Evolutionary conservation across 2,329 filamentous ascomycete species (phyloP), one percentile per base, ranked within the genome.

Genomic region (Verticillium isaacii): DNA sequence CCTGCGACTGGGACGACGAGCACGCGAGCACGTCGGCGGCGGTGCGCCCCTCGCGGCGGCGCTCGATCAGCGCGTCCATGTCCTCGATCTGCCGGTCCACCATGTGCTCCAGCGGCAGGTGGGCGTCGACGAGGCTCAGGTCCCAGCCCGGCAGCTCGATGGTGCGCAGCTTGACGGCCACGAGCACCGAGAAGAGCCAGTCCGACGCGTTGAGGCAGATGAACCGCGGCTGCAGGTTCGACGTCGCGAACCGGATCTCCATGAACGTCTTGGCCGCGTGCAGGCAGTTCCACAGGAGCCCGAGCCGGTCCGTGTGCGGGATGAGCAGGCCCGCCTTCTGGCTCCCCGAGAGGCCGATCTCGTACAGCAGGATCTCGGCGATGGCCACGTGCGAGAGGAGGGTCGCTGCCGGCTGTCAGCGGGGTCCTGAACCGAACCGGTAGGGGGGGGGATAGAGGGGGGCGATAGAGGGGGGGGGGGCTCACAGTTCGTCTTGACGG

Each of bases 91-190:
- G 71, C 25, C 60, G 63, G 17, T 72, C 67, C 19, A 77, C 60
- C n/a, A 71, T 65, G 14, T 65, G 61, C 5, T 71, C 71, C 58
- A 78, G 68, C 25, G 64, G 67, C 14, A 82, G 69, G 63, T 80
- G 75, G 25, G 68, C 64, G 5, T 74, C 70, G 25, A 77, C 74
- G 1, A 70, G 66, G 2, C 66, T 66, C 3, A 76, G 68, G 58
- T 82, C 76, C 81, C 81, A 83, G 0, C 80, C 80, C 0, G 80
- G 78, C 1, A 77, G 64, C 45, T 74, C 73, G 14, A 82, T 69
- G 12, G 75, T 78, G 62, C 80, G 72, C n/a, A 84, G 73, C 68
- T 79, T 80, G 19, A 83, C 74, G 45, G 72, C 75, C 0, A 74
- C 77, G 64, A 84, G 74, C 65, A 82, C 74, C 34, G 75, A 73